These are phyloP conservation scores for Hanseniaspora nectarophila DNA, from an alignment of 805 yeast genomes.

Conservation along the genomic window DNA sequence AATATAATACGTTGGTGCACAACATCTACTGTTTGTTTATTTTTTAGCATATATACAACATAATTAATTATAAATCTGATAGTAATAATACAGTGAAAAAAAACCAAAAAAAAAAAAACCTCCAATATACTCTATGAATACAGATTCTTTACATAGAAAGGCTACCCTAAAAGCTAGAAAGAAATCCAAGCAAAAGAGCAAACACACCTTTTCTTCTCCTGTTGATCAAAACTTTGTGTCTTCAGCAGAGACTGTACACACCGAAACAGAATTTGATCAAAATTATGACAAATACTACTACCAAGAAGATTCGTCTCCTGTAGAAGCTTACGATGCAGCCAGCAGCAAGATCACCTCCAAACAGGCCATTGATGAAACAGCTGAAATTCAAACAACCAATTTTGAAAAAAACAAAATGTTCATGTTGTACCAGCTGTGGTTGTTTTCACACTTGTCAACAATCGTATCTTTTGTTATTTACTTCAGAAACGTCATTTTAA, in stretches of 20 bases:
- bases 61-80: not conserved
- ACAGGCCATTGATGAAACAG: not conserved
- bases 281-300: not conserved
- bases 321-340: not conserved
- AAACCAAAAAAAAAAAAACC: not conserved
- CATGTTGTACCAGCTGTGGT: not conserved
- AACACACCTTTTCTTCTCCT: not conserved
- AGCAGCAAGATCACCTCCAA: not conserved
- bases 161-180: not conserved
- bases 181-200: not conserved
- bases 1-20: too few species aligned
- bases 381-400: not conserved
- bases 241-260: not conserved
- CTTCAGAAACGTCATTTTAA: not conserved
- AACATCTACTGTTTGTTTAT: too few species aligned
- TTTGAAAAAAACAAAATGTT: slow-evolving; percentile 2
- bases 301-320: not conserved
- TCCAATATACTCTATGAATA: not conserved
- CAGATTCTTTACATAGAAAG: not conserved
- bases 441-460: slow-evolving; percentile 3
- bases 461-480: not conserved
- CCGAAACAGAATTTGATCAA: not conserved
- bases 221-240: not conserved
- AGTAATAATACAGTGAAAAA: not conserved
- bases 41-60: too few species aligned